Percentiles rank a stretch among this genome's conserved stretches.
Conservation (phyloP, 2,329 filamentous ascomycete genomes). For the Metarhizium album region DNA sequence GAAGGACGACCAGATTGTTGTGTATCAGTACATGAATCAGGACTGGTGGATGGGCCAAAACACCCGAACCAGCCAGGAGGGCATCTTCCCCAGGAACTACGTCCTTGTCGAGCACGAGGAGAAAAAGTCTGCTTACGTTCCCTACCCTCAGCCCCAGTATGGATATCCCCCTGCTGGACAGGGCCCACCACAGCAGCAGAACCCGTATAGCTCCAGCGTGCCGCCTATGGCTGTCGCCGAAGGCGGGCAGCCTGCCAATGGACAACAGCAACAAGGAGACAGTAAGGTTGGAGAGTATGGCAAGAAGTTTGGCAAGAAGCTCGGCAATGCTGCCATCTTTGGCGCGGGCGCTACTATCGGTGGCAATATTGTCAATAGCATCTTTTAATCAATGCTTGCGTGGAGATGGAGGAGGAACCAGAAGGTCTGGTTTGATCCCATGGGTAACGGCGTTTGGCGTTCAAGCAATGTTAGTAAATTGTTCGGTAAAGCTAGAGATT, state of each 20-base stretch:
- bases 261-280: conserved; percentile 33
- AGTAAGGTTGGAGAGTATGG: conserved; percentile 61
- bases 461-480: not conserved
- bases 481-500: not conserved
- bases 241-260: conserved; percentile 26
- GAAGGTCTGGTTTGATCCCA: not conserved
- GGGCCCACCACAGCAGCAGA: conserved; percentile 38
- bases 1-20: conserved; percentile 67
- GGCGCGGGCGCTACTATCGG: conserved; percentile 88
- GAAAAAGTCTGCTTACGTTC: conserved; percentile 26
- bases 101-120: conserved; percentile 61
- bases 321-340: conserved; percentile 72
- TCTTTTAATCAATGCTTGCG: conserved; percentile 55
- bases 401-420: not conserved
- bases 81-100: conserved; percentile 92
- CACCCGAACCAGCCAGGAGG: conserved; percentile 69
- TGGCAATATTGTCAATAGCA: conserved; percentile 80
- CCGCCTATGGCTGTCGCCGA: conserved; percentile 66
- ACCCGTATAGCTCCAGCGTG: conserved; percentile 58
- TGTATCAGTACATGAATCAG: conserved; percentile 88
- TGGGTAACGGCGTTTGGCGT: not conserved
- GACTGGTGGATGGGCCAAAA: conserved; percentile 96
- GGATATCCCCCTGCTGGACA: conserved; percentile 16
- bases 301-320: conserved; percentile 95
- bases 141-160: conserved; percentile 27